phyloP scores from a whole-genome alignment of 805 yeast genomes.

The Hanseniaspora singularis region DNA sequence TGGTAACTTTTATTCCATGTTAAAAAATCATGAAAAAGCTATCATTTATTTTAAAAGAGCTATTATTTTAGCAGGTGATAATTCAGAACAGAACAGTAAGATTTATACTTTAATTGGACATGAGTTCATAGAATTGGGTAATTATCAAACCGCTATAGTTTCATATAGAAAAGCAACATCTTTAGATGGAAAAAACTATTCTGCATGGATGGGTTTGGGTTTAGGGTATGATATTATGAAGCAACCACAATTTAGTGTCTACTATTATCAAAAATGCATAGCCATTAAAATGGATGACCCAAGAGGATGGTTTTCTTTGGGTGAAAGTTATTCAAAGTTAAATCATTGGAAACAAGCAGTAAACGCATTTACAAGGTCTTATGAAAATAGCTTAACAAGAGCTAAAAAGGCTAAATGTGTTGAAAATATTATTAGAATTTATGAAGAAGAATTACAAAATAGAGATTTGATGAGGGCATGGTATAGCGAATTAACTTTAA shows the following conservation, averaged over 20 bases:
- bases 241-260: conserved; percentile 84
- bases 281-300: conserved; percentile 77
- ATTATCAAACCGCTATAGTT: conserved; percentile 95
- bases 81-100: conserved; percentile 36
- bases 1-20: conserved; percentile 85
- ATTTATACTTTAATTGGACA: conserved; percentile 99
- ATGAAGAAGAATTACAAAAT: not conserved
- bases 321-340: conserved; percentile 73
- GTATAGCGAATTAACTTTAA: not conserved
- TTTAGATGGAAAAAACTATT: conserved; percentile 72
- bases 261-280: conserved; percentile 85
- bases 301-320: conserved; percentile 94
- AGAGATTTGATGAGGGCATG: not conserved
- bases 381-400: not conserved
- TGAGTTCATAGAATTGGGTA: conserved; percentile 90
- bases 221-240: conserved; percentile 95
- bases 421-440: not conserved
- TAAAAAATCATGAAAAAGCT: conserved; percentile 89
- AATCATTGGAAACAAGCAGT: conserved; percentile 36
- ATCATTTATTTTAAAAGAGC: conserved; percentile 89
- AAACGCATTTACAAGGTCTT: conserved; percentile 43
- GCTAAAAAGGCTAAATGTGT: not conserved
- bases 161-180: conserved; percentile 88
- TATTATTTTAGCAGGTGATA: conserved; percentile 60
- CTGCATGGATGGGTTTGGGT: conserved; percentile 98